phyloP scores from a whole-genome alignment of 2,329 filamentous ascomycete species.

The Calonectria pteridis region DNA sequence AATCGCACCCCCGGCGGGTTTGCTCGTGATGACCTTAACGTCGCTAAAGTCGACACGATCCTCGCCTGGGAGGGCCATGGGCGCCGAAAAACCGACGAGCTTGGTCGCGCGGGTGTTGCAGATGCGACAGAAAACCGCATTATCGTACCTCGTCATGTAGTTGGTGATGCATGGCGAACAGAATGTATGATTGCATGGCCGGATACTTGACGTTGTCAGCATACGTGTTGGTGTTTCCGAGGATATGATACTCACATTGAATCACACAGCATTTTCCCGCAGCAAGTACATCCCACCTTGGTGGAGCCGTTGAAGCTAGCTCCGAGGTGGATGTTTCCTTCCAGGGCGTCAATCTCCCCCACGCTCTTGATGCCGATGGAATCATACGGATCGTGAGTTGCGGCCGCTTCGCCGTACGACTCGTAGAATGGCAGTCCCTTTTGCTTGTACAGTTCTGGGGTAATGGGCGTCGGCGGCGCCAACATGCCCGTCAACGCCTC shows the following conservation, averaged over 20 bases:
- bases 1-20: not conserved
- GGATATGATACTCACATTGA: constrained; percentile 12
- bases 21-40: not conserved
- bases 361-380: constrained; percentile 7
- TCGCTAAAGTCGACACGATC: constrained; percentile 16
- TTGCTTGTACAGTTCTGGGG: constrained; percentile 14
- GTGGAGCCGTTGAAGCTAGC: constrained; percentile 5
- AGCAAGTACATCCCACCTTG: constrained; percentile 16
- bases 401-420: constrained; percentile 13
- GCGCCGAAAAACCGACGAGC: constrained; percentile 25
- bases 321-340: constrained; percentile 6
- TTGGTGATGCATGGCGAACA: constrained; percentile 11
- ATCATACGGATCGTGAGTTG: not conserved
- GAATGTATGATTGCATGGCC: constrained; percentile 26
- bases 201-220: not conserved
- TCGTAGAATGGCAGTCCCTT: constrained; percentile 19
- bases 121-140: constrained; percentile 5
- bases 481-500: constrained; percentile 24
- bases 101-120: constrained; percentile 16
- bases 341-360: constrained; percentile 10
- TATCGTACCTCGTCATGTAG: constrained; percentile 17
- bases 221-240: no score
- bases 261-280: constrained; percentile 19
- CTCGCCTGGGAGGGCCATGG: constrained; percentile 24
- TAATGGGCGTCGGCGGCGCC: constrained; percentile 18